Conservation (phyloP, 2,329 filamentous ascomycete genomes). For the Fusarium sp. region DNA sequence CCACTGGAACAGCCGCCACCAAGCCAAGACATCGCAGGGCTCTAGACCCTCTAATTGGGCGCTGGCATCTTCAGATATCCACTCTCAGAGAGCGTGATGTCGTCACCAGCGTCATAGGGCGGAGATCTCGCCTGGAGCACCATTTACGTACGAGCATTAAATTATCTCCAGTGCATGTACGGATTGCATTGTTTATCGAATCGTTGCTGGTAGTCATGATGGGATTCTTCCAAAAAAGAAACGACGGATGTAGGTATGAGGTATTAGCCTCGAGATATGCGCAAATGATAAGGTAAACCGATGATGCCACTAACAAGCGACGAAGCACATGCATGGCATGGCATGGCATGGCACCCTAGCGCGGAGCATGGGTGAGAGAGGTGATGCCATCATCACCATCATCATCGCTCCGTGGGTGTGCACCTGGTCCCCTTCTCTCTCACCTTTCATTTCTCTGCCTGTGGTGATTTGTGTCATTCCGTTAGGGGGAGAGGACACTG, state of each 20-base stretch:
- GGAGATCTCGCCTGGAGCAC: constrained; percentile 36
- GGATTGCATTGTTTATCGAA: constrained; percentile 5
- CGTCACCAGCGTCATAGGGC: constrained; percentile 44
- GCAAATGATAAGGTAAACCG: constrained; percentile 10
- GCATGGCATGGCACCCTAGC: background rate
- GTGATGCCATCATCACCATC: constrained; percentile 36
- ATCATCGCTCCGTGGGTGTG: constrained; percentile 22
- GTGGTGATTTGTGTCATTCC: constrained; percentile 9
- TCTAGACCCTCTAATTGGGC: constrained; percentile 14
- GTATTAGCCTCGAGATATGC: constrained; percentile 9
- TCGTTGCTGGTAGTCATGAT: background rate
- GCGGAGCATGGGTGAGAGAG: constrained; percentile 16
- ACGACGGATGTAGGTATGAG: constrained; percentile 16
- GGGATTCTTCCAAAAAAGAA: constrained; percentile 1
- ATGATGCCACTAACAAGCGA: constrained; percentile 32
- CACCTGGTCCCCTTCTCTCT: constrained; percentile 19
- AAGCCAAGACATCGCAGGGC: constrained; percentile 21
- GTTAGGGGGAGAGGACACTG: background rate
- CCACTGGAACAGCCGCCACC: constrained; percentile 31
- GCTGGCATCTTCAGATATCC: background rate
- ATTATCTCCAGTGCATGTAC: constrained; percentile 10
- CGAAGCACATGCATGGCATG: constrained; percentile 11
- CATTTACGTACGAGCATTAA: constrained; percentile 7
- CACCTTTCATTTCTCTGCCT: background rate
- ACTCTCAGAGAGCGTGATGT: constrained; percentile 39